Base-by-base conservation (phyloP, 148 eudicot species). In the Camellia lanceoleosa region DNA sequence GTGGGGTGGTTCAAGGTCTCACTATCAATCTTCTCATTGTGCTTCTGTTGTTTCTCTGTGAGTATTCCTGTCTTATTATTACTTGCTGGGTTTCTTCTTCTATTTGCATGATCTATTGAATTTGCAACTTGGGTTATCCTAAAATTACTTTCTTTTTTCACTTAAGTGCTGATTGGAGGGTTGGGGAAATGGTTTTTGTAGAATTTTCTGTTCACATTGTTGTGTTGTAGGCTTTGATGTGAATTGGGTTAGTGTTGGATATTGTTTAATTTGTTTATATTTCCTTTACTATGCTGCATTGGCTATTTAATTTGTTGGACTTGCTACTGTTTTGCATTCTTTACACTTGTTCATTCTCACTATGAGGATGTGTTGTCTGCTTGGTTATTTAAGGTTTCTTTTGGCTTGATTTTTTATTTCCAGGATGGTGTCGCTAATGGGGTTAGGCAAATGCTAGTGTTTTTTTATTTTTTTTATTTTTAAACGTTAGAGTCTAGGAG, bases 11-110 rank as follows among this genome's bases (percentile, higher is more conserved):
- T 82, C 82, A 58, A 44, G 66, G 73, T 68, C 81, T 65, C 82
- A 59, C 71, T 47, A 52, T 76, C 71, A 78, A 11, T 19, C 77
- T 76, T 61, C 77, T 76, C 46, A 71, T 72, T 80, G 63, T 72
- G 75, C 56, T 86, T 65, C 77, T 89, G 72, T 71, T 85, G 78
- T 58, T 83, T 80, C 65, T 89, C 19, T 84, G 97, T 92, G 83
- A 92, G 94, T 86, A 68, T 41, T 86, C 70, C 3, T 73, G 5
- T 3, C 70, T 63, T 43, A 5, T 80, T 71, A 55, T 82, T 79
- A 69, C 11, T 56, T 81, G 13, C 12, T 47, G 5, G 54, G 72
- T 49, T 68, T 20, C 55, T 68, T 20, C 55, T 80, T 70, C 11
- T 68, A 70, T 43, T 76, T 65, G 83, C 62, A 72, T 83, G 79